These are phyloP conservation scores for Zymoseptoria passerinii DNA, from an alignment of 2,329 filamentous ascomycete species.

Conservation along the genomic window DNA sequence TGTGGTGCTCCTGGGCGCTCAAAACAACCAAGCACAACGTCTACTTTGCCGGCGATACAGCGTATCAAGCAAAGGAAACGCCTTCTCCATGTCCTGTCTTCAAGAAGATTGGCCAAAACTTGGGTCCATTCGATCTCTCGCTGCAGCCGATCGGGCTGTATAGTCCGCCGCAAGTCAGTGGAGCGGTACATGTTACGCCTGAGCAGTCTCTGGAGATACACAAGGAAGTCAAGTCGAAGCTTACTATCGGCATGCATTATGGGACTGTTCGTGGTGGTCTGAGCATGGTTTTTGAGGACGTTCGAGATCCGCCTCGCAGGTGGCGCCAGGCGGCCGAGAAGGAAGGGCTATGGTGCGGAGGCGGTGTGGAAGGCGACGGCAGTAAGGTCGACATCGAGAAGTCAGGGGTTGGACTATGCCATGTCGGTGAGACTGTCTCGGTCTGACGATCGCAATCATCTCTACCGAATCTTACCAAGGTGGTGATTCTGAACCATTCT, in stretches of 20 bases:
- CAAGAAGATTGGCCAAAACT: slow-evolving; percentile 37
- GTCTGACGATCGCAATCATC: slow-evolving; percentile 24
- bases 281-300: slow-evolving; percentile 41
- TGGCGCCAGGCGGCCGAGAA: slow-evolving; percentile 40
- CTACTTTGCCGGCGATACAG: slow-evolving; percentile 45
- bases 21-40: slow-evolving; percentile 32
- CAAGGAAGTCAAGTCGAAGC: slow-evolving; percentile 38
- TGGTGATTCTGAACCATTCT: not conserved
- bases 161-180: slow-evolving; percentile 38
- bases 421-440: slow-evolving; percentile 42
- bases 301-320: slow-evolving; percentile 39
- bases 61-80: slow-evolving; percentile 35
- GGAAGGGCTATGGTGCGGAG: slow-evolving; percentile 29
- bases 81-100: slow-evolving; percentile 42
- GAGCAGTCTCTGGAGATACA: slow-evolving; percentile 43
- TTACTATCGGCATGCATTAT: slow-evolving; percentile 46
- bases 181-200: slow-evolving; percentile 39
- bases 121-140: slow-evolving; percentile 44
- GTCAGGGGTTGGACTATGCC: slow-evolving; percentile 32
- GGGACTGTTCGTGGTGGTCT: slow-evolving; percentile 41
- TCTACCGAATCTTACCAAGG: not conserved
- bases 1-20: slow-evolving; percentile 44
- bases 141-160: slow-evolving; percentile 44
- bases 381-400: slow-evolving; percentile 28
- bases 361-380: slow-evolving; percentile 24